Conservation (phyloP, 2,329 filamentous ascomycete genomes). For the Lachnellula cervina region DNA sequence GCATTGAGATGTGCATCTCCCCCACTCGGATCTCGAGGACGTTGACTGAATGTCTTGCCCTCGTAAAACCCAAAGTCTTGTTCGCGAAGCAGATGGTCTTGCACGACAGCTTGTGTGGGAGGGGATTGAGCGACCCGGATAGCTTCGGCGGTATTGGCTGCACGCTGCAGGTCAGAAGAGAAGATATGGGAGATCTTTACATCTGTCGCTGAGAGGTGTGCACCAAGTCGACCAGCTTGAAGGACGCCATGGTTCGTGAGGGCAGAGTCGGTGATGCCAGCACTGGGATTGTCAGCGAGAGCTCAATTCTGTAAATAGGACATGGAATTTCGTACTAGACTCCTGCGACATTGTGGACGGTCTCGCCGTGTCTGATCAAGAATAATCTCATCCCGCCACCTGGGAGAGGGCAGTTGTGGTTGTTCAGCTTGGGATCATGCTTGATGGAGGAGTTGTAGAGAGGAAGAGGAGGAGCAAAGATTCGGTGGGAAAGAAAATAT, state of each 20-base stretch:
- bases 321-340: constrained; percentile 54
- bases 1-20: constrained; percentile 36
- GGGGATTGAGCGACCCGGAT: constrained; percentile 52
- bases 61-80: constrained; percentile 71
- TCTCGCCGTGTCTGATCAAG: constrained; percentile 83
- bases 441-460: constrained; percentile 6
- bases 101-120: constrained; percentile 12
- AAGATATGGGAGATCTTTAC: constrained; percentile 66
- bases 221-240: constrained; percentile 68
- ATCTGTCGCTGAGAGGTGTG: constrained; percentile 58
- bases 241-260: constrained; percentile 78
- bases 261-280: constrained; percentile 73
- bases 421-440: constrained; percentile 21
- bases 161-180: constrained; percentile 72
- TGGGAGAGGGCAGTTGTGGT: constrained; percentile 16
- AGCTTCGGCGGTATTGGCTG: constrained; percentile 64
- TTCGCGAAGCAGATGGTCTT: constrained; percentile 54
- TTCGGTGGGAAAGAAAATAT: neutral
- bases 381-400: constrained; percentile 55
- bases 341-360: constrained; percentile 79
- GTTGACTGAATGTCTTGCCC: constrained; percentile 52
- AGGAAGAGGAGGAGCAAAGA: neutral
- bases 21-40: constrained; percentile 31
- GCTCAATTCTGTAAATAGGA: constrained; percentile 1
- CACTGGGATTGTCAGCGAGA: constrained; percentile 43